Conservation (phyloP, 306 rosid species). For the Rosa chinensis region DNA sequence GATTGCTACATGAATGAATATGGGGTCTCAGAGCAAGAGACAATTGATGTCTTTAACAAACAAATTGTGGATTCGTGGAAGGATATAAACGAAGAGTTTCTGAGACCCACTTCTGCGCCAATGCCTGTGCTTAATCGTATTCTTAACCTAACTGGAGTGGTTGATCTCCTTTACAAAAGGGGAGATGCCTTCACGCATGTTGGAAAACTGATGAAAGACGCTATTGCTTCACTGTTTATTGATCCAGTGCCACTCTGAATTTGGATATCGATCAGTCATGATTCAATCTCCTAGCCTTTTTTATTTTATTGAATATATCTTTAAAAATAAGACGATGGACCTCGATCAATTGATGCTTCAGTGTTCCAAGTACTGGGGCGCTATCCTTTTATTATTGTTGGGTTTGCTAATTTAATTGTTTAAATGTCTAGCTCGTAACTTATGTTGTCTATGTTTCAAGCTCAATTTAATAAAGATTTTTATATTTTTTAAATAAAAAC, state of each 20-base stretch:
- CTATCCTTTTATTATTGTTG: too few species aligned
- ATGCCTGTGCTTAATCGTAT: neutral
- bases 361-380: neutral
- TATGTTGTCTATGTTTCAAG: too few species aligned
- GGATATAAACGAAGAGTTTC: constrained; percentile 9
- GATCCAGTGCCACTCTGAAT: constrained; percentile 4
- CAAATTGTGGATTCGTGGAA: neutral
- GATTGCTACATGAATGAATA: constrained; percentile 18
- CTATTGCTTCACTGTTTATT: neutral
- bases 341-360: neutral
- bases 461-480: too few species aligned
- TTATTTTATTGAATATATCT: neutral
- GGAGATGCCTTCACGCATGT: constrained; percentile 1
- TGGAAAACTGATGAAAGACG: neutral
- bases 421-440: too few species aligned
- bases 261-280: neutral
- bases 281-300: neutral
- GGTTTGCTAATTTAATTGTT: too few species aligned
- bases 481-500: too few species aligned
- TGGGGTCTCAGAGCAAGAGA: constrained; percentile 10
- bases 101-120: neutral
- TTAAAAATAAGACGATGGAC: neutral
- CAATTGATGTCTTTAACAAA: neutral
- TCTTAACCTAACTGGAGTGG: neutral
- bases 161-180: neutral